Conservation (phyloP, 2,329 filamentous ascomycete species). For the Penicillium crustosum region DNA sequence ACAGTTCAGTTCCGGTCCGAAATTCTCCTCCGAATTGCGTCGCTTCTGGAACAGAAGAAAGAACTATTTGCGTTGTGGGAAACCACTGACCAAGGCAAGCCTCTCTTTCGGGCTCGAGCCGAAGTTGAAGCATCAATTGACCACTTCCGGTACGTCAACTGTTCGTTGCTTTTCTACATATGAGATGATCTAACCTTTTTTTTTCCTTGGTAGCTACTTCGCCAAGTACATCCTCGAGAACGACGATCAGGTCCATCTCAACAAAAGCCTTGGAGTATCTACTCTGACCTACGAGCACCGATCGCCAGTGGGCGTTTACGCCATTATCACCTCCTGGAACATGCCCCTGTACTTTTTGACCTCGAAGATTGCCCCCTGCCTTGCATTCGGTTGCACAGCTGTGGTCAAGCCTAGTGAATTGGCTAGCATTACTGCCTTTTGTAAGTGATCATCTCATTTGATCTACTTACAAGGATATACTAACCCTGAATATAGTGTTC, state of each 20-base stretch:
- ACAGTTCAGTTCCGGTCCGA: not conserved
- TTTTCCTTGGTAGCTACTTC: not conserved
- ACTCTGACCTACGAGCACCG: not conserved
- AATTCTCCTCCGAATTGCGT: not conserved
- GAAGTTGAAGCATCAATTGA: not conserved
- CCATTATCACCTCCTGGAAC: not conserved
- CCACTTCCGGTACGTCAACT: not conserved
- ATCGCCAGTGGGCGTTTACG: not conserved
- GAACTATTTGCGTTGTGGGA: not conserved
- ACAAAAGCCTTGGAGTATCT: not conserved
- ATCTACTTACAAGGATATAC: not conserved
- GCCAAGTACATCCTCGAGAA: not conserved
- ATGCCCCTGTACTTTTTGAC: not conserved
- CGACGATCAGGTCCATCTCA: not conserved
- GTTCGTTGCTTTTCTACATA: not conserved
- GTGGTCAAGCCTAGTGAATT: not conserved
- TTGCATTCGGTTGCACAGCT: not conserved
- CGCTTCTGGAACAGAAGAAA: not conserved
- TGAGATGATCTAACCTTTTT: not conserved
- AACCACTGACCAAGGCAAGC: not conserved
- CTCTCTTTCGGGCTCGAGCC: not conserved
- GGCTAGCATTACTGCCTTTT: not conserved
- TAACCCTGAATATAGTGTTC: not conserved
- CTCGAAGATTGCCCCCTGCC: not conserved
- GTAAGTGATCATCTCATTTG: not conserved